Evolutionary conservation across 108 stramenopile genomes (phyloP), one percentile per base, ranked within the genome.

Genomic region (Pseudonitzschia pungens): DNA sequence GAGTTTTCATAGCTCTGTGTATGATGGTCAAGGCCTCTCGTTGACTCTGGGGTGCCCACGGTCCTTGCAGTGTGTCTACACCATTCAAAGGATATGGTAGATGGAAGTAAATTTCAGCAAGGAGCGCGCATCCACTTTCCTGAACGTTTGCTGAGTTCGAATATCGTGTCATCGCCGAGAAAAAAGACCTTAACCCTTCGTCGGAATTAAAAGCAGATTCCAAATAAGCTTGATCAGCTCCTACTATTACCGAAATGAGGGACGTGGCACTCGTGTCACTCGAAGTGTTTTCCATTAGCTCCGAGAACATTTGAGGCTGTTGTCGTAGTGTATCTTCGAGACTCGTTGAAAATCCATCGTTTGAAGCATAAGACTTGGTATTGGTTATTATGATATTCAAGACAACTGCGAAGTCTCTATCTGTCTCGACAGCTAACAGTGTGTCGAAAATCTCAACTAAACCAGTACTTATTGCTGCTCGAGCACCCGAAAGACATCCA

Each of bases 31-130:
- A 54, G 24, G 66, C 57, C 33, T 58, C 42, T 68, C 52, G 53
- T 36, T 56, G 42, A 40, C 57, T 32, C 2, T 67, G 45, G n/a
- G 58, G 28, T 27, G 67, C 75, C 75, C 68, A 75, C 15, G 65
- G 36, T 1, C 75, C 75, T 57, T 33, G 43, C 20, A 44, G 45
- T 20, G 44, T 62, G 0, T 53, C 48, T 20, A 67, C 24, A 68
- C 33, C 67, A 48, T 67, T 44, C 12, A 20, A 15, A 20, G 65
- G 33, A 26, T 66, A 51, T 18, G 75, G 75, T 26, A 69, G 36
- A 44, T 58, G 32, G 28, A 68, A 69, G 57, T 71, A 78, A 0
- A 73, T 59, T 31, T 68, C 50, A 2, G 66, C 71, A 20, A 78
- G 68, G 31, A 71, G 29, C 4, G 28, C 28, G 33, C 77, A 68